phyloP scores from a whole-genome alignment of 2,329 filamentous ascomycete species.

The Daldinia sp. region DNA sequence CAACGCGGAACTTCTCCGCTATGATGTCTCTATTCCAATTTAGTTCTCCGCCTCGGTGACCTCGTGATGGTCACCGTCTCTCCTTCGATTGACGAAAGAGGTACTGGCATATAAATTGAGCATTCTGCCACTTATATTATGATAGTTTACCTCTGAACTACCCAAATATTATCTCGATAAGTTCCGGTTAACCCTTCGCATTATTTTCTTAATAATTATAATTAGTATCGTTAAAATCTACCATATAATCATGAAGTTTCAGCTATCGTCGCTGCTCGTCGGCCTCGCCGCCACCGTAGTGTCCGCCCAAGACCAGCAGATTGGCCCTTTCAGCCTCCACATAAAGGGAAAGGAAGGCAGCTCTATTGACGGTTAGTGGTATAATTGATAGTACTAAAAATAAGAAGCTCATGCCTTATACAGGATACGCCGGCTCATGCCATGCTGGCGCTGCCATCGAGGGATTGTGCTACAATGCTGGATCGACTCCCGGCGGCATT shows the following conservation, averaged over 20 bases:
- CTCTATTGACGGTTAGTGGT: slow-evolving; percentile 42
- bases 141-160: not conserved
- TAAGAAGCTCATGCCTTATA: slow-evolving; percentile 17
- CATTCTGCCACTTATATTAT: not conserved
- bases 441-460: slow-evolving; percentile 49
- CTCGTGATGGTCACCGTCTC: slow-evolving; percentile 27
- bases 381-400: not conserved
- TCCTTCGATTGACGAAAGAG: slow-evolving; percentile 6
- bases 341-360: slow-evolving; percentile 43
- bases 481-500: slow-evolving; percentile 21
- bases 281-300: slow-evolving; percentile 42
- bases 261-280: slow-evolving; percentile 39
- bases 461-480: slow-evolving; percentile 44
- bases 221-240: not conserved
- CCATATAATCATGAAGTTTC: slow-evolving; percentile 44
- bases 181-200: not conserved
- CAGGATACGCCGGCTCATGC: slow-evolving; percentile 47
- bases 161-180: not conserved
- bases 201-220: not conserved
- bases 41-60: slow-evolving; percentile 12
- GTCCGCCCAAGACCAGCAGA: slow-evolving; percentile 45
- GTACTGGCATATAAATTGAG: slow-evolving; percentile 21
- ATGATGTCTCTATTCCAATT: slow-evolving; percentile 8
- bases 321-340: slow-evolving; percentile 48
- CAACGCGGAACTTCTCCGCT: slow-evolving; percentile 7